Conservation (phyloP, 345 rosid genomes). For the Salix suchowensis region DNA sequence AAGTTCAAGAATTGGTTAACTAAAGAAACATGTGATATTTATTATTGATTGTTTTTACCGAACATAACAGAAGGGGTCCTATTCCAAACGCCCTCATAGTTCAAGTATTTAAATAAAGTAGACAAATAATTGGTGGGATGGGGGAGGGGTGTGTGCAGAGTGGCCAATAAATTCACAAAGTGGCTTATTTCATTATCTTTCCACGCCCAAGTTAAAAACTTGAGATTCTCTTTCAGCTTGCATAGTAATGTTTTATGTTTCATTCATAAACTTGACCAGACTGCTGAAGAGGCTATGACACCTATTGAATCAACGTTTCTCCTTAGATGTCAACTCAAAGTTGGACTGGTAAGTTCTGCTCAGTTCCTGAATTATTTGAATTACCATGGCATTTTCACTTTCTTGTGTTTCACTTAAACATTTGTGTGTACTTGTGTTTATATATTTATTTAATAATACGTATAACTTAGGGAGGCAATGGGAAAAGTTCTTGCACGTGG, state of each 20-base stretch:
- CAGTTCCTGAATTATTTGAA: constrained; percentile 4
- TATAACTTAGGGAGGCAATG: constrained; percentile 78
- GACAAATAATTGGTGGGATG: neutral
- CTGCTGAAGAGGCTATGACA: constrained; percentile 99
- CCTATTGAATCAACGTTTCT: constrained; percentile 97
- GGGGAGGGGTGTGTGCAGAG: neutral
- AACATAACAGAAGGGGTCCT: too few relatives aligned
- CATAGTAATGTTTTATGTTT: neutral
- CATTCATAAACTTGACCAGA: constrained; percentile 41
- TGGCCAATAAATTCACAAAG: neutral
- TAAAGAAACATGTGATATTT: too few relatives aligned
- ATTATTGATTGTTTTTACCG: too few relatives aligned
- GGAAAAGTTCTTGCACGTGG: constrained; percentile 89
- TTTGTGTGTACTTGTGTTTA: neutral
- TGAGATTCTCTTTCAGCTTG: neutral
- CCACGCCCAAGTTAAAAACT: neutral
- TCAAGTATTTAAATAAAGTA: too few relatives aligned
- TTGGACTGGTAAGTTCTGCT: constrained; percentile 71
- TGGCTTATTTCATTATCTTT: neutral
- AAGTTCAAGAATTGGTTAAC: too few relatives aligned
- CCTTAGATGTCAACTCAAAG: constrained; percentile 93
- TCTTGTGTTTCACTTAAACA: neutral
- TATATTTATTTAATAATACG: constrained; percentile 1
- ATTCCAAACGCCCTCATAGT: too few relatives aligned
- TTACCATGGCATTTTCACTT: neutral